Conservation (phyloP, 352 stramenopile genomes). For the Blastocystis sp. region DNA sequence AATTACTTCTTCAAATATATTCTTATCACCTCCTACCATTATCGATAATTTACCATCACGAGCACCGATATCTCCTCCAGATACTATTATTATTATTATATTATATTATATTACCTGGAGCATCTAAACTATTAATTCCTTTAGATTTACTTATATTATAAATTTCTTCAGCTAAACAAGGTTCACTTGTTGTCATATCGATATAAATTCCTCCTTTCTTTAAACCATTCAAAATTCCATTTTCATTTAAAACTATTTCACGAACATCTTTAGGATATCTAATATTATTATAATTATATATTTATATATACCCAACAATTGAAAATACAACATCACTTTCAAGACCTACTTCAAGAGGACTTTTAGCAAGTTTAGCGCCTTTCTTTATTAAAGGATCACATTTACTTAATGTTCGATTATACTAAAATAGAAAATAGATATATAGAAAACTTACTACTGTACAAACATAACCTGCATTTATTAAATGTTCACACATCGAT, state of each 20-base stretch:
- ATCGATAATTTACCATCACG: constrained; percentile 78
- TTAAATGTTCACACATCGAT: constrained; percentile 79
- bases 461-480: constrained; percentile 76
- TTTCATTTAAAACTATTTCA: constrained; percentile 63
- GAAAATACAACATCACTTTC: constrained; percentile 80
- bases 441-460: constrained; percentile 67
- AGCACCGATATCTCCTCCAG: constrained; percentile 78
- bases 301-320: constrained; percentile 72
- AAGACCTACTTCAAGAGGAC: constrained; percentile 74
- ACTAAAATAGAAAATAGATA: constrained; percentile 55
- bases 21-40: constrained; percentile 80
- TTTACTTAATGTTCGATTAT: constrained; percentile 77
- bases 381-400: constrained; percentile 74
- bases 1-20: constrained; percentile 74
- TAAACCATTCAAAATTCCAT: constrained; percentile 62
- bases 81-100: constrained; percentile 67
- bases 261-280: constrained; percentile 74
- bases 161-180: constrained; percentile 79
- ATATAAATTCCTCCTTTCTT: constrained; percentile 75
- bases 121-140: constrained; percentile 63
- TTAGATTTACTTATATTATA: constrained; percentile 71
- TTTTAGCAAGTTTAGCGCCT: constrained; percentile 72
- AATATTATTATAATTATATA: neutral
- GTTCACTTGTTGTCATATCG: constrained; percentile 82
- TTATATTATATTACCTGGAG: constrained; percentile 43